These are phyloP conservation scores for Epichloe baconii DNA, from an alignment of 2,329 filamentous ascomycete species.

Conservation along the genomic window DNA sequence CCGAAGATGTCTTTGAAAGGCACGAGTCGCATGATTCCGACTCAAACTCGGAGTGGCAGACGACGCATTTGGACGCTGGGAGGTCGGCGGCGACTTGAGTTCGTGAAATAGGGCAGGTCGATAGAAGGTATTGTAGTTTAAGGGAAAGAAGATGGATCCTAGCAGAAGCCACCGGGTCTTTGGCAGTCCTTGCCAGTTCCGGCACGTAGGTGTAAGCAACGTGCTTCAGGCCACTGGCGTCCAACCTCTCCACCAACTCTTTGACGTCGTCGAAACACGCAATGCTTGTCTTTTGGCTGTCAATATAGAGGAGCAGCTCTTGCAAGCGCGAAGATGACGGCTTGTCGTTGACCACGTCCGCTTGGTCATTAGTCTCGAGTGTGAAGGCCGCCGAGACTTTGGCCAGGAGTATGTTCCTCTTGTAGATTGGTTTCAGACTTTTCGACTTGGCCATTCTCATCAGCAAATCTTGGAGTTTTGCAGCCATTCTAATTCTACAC, in stretches of 20 bases:
- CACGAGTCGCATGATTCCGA: constrained; percentile 10
- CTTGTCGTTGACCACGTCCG: constrained; percentile 15
- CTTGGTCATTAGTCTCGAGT: constrained; percentile 16
- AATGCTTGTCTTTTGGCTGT: constrained; percentile 21
- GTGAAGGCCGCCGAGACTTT: constrained; percentile 25
- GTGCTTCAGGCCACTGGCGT: constrained; percentile 24
- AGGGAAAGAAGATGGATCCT: constrained; percentile 22
- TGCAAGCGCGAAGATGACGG: constrained; percentile 19
- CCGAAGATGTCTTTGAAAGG: constrained; percentile 12
- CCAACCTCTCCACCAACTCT: constrained; percentile 28
- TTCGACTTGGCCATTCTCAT: constrained; percentile 16
- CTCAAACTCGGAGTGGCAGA: constrained; percentile 12
- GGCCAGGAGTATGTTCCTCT: constrained; percentile 25
- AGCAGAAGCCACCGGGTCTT: constrained; percentile 12
- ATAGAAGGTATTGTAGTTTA: constrained; percentile 32
- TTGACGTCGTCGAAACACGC: constrained; percentile 36
- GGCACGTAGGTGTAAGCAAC: constrained; percentile 26
- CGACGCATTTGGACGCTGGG: constrained; percentile 12
- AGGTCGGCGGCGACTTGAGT: constrained; percentile 9
- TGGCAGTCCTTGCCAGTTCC: constrained; percentile 16
- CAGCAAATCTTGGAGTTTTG: constrained; percentile 18
- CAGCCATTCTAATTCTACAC: constrained; percentile 16
- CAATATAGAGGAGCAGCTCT: constrained; percentile 24
- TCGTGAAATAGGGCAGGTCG: constrained; percentile 23
- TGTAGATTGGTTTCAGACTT: constrained; percentile 24